phyloP scores from a whole-genome alignment of 2,329 filamentous ascomycete genomes.

The Fusarium multiceps region DNA sequence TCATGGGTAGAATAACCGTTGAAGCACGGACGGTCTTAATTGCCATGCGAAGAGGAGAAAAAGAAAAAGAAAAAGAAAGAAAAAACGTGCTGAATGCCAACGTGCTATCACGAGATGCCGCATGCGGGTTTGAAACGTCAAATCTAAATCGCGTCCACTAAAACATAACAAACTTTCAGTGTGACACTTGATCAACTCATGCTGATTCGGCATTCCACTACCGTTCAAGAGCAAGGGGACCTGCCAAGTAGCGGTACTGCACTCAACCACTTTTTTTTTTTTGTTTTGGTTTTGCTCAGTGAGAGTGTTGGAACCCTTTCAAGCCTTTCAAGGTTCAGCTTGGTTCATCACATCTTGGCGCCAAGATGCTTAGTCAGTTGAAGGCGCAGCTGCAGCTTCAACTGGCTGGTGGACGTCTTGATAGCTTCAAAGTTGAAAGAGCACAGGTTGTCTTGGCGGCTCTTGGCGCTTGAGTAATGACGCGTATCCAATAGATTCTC shows the following conservation, averaged over 20 bases:
- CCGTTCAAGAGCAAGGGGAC: constrained; percentile 8
- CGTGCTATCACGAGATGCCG: constrained; percentile 7
- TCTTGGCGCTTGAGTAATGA: constrained; percentile 41
- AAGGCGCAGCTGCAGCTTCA: neutral
- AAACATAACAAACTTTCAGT: neutral
- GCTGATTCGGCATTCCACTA: constrained; percentile 28
- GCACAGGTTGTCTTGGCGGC: constrained; percentile 27
- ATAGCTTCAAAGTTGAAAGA: constrained; percentile 34
- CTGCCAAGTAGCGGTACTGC: constrained; percentile 5
- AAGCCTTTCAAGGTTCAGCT: constrained; percentile 38
- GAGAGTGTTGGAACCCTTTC: constrained; percentile 27
- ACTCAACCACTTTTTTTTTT: neutral
- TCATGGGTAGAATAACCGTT: constrained; percentile 13
- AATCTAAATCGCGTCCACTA: neutral
- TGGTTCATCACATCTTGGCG: constrained; percentile 27
- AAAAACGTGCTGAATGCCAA: neutral
- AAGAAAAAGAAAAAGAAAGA: too few species aligned
- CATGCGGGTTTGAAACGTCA: constrained; percentile 6
- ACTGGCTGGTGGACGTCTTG: constrained; percentile 21
- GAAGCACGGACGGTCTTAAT: constrained; percentile 11
- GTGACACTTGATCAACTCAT: neutral
- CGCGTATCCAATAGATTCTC: constrained; percentile 30
- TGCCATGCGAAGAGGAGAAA: neutral
- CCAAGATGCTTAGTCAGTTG: constrained; percentile 15
- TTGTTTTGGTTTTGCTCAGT: neutral